Conservation (phyloP, 2,329 filamentous ascomycete species). For the Trichoderma endophyticum region DNA sequence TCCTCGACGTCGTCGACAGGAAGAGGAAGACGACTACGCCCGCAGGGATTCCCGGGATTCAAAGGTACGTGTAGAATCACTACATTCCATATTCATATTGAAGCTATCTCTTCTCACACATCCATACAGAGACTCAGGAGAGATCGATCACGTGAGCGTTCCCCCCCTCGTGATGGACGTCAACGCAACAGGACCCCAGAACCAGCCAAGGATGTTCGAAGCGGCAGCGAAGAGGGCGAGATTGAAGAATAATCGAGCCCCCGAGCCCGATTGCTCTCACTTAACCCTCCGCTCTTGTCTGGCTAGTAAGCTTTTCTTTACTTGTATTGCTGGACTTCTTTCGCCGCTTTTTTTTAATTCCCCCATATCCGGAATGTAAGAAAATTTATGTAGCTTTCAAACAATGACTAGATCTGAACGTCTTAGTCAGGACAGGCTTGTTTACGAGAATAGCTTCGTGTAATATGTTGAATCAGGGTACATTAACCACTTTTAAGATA, state of each 20-base stretch:
- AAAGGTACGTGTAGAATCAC: conserved; percentile 50
- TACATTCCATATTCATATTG: background rate
- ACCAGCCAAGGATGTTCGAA: conserved; percentile 41
- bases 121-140: conserved; percentile 51
- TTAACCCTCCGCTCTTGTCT: background rate
- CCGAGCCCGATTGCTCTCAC: background rate
- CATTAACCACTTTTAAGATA: background rate
- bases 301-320: background rate
- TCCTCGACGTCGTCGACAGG: conserved; percentile 72
- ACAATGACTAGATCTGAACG: background rate
- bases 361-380: background rate
- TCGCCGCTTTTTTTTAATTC: background rate
- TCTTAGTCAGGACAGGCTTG: conserved; percentile 8
- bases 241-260: conserved; percentile 66
- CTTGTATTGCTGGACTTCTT: background rate
- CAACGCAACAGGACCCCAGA: conserved; percentile 52
- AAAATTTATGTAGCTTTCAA: conserved; percentile 6
- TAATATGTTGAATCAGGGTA: background rate
- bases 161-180: conserved; percentile 55
- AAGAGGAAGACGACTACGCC: conserved; percentile 70
- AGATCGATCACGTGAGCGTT: conserved; percentile 59
- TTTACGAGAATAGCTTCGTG: conserved; percentile 2
- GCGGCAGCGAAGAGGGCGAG: conserved; percentile 93
- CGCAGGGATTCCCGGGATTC: conserved; percentile 63
- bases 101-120: conserved; percentile 27